Percentiles rank a stretch among this genome's conserved stretches.
phyloP scores from a whole-genome alignment of 768 basidiomycete genomes.

The Boletus sp. region DNA sequence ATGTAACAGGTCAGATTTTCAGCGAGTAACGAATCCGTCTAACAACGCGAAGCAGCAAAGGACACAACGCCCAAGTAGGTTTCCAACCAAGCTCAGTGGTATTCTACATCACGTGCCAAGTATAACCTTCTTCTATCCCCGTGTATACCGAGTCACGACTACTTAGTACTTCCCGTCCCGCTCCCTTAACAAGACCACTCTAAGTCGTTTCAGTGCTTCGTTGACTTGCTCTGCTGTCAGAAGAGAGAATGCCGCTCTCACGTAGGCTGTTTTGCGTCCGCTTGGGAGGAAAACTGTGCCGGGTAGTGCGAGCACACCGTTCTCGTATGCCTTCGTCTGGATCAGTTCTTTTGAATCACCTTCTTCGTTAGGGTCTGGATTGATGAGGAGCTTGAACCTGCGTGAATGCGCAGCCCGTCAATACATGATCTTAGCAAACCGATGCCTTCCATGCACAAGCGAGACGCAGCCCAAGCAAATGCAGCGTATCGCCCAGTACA shows the following conservation, averaged over 20 bases:
- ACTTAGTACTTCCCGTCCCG: constrained; percentile 14
- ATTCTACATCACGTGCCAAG: constrained; percentile 7
- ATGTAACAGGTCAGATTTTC: neutral
- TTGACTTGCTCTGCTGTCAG: constrained; percentile 64
- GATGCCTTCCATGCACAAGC: constrained; percentile 1
- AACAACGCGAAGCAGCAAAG: neutral
- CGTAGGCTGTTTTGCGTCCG: constrained; percentile 64
- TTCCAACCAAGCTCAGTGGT: neutral
- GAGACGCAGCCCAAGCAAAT: neutral
- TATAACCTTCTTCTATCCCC: neutral
- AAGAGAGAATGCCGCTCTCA: constrained; percentile 81
- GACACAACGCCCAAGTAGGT: neutral
- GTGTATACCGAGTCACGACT: constrained; percentile 1
- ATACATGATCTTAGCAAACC: constrained; percentile 11
- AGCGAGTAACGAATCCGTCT: neutral
- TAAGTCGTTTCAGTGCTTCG: constrained; percentile 65
- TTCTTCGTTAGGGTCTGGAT: constrained; percentile 32
- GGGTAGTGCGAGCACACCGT: constrained; percentile 87
- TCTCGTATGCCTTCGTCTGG: constrained; percentile 67
- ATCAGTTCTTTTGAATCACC: constrained; percentile 75
- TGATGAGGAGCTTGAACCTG: constrained; percentile 70
- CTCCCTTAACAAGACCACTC: constrained; percentile 34
- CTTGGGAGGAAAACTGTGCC: constrained; percentile 80
- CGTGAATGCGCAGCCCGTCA: constrained; percentile 12
- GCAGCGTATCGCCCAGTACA: neutral